Evolutionary conservation across 129 eudicot genomes (phyloP).

Genomic region (Tagetes erecta): DNA sequence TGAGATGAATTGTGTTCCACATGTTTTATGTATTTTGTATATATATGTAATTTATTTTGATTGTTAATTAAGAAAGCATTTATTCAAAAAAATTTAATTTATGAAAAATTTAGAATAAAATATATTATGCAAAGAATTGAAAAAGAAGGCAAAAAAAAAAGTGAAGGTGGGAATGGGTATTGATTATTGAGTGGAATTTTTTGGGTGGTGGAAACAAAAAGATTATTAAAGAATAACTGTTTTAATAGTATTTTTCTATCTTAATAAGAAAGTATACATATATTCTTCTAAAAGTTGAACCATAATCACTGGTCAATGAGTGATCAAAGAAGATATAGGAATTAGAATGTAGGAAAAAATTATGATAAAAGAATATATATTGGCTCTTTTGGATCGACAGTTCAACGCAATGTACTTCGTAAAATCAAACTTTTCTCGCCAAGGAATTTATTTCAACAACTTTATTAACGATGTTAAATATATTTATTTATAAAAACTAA

Average conservation of each 20-base stretch:
- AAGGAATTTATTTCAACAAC: too few species aligned
- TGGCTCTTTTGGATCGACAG: neutral
- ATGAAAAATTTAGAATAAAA: neutral
- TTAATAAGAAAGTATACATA: neutral
- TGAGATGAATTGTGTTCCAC: neutral
- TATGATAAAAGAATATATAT: neutral
- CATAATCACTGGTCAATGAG: neutral
- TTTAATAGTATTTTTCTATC: neutral
- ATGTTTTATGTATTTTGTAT: neutral
- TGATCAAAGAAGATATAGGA: neutral
- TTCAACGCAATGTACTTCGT: too few species aligned
- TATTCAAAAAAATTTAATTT: too few species aligned
- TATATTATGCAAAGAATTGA: neutral
- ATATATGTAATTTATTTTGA: neutral
- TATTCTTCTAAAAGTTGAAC: constrained; percentile 2
- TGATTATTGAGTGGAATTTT: neutral
- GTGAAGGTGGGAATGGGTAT: neutral
- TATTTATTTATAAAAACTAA: too few species aligned
- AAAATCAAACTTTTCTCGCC: too few species aligned
- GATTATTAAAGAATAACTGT: constrained; percentile 13
- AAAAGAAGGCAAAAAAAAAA: too few species aligned
- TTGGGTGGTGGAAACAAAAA: constrained; percentile 17
- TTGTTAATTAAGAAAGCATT: too few species aligned
- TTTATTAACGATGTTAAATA: too few species aligned
- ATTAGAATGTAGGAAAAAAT: neutral